phyloP scores from a whole-genome alignment of 768 basidiomycete genomes.

The Mycena pura region DNA sequence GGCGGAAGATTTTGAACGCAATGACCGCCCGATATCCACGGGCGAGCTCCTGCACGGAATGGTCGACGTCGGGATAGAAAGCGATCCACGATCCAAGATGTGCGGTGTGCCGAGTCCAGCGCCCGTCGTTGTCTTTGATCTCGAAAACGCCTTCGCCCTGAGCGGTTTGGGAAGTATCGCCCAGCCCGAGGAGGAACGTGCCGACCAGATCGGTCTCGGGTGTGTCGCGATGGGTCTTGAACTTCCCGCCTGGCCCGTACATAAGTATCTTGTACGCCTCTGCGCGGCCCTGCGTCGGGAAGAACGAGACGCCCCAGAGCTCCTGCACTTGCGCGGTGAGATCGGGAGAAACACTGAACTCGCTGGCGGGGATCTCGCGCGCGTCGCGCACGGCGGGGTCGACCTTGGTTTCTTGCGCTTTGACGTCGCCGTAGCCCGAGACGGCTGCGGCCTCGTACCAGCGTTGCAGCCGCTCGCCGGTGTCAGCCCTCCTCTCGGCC shows the following conservation, averaged over 20 bases:
- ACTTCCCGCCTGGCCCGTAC: conserved; percentile 35
- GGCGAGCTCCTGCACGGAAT: conserved; percentile 19
- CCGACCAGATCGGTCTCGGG: conserved; percentile 34
- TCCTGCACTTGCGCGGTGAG: conserved; percentile 17
- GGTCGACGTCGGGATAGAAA: conserved; percentile 38
- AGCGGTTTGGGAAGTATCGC: conserved; percentile 19
- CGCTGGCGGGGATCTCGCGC: conserved; percentile 28
- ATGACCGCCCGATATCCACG: conserved; percentile 34
- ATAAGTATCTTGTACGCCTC: conserved; percentile 39
- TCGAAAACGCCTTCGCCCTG: not conserved
- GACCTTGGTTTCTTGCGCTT: conserved; percentile 24
- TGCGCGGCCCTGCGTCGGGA: conserved; percentile 26
- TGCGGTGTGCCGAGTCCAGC: not conserved
- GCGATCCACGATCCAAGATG: conserved; percentile 30
- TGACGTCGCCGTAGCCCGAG: conserved; percentile 33
- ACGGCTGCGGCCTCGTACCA: conserved; percentile 14
- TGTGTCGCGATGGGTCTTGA: conserved; percentile 35
- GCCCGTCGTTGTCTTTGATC: not conserved
- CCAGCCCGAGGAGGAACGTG: conserved; percentile 40
- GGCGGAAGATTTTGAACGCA: conserved; percentile 37
- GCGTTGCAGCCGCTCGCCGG: not conserved
- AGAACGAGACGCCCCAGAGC: conserved; percentile 27
- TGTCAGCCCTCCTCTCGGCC: no score
- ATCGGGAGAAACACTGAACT: conserved; percentile 21
- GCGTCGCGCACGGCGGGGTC: conserved; percentile 28